Conservation (phyloP, 139 green algal species). For the Tetradesmus lagerheimii region DNA sequence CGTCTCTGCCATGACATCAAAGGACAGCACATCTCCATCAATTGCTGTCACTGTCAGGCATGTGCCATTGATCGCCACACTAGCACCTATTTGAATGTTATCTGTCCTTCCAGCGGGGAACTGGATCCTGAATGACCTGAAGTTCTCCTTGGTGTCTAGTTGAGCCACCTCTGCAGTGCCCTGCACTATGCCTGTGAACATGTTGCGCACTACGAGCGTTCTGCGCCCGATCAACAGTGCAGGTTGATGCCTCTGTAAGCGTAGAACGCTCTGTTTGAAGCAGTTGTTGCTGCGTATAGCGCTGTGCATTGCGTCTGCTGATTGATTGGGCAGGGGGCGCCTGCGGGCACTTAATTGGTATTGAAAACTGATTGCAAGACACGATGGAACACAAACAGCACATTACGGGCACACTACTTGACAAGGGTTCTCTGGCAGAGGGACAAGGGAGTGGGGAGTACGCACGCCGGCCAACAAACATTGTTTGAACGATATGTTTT, state of each 20-base stretch:
- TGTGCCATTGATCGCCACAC: slow-evolving; percentile 94
- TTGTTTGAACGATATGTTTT: not conserved
- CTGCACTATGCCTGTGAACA: slow-evolving; percentile 94
- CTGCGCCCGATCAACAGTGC: not conserved
- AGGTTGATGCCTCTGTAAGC: not conserved
- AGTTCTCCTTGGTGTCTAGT: slow-evolving; percentile 69
- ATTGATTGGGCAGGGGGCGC: too few relatives aligned
- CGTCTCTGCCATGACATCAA: slow-evolving; percentile 97
- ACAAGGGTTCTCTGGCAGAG: not conserved
- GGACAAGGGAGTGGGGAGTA: too few relatives aligned
- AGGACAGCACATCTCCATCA: slow-evolving; percentile 64
- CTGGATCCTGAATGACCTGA: slow-evolving; percentile 73
- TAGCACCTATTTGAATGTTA: slow-evolving; percentile 82
- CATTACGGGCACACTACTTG: not conserved
- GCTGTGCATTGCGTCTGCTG: not conserved
- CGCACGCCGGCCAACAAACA: not conserved
- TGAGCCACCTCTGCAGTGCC: slow-evolving; percentile 72
- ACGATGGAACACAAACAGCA: not conserved
- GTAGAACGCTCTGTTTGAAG: not conserved
- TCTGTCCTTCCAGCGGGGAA: slow-evolving; percentile 74
- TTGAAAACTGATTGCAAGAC: not conserved
- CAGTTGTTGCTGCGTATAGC: not conserved
- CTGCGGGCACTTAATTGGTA: too few relatives aligned
- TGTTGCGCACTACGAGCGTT: slow-evolving; percentile 39
- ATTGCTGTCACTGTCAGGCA: slow-evolving; percentile 90